phyloP scores from a whole-genome alignment of 441 rosid species.

The Brassica balearica region DNA sequence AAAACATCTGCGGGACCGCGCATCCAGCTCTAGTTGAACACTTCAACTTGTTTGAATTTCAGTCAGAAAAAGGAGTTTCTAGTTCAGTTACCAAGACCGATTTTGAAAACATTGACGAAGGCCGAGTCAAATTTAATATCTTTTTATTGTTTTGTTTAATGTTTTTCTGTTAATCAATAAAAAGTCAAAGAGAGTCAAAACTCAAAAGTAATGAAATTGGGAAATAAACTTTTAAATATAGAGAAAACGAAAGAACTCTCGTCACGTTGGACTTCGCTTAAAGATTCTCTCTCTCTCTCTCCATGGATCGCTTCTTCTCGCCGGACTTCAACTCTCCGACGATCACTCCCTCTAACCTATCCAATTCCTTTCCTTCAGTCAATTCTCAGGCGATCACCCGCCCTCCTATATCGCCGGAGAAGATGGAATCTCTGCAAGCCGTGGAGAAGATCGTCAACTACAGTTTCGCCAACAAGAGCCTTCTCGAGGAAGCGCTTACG shows the following conservation, averaged over 20 bases:
- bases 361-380: background rate
- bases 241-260: background rate
- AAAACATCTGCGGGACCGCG: no score
- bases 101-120: no score
- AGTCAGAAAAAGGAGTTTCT: no score
- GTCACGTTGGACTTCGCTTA: constrained; percentile 18
- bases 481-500: constrained; percentile 68
- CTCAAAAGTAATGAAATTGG: no score
- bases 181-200: no score
- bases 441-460: constrained; percentile 63
- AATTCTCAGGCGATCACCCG: background rate
- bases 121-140: no score
- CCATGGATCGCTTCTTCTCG: constrained; percentile 29
- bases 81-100: no score
- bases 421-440: constrained; percentile 49
- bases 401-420: constrained; percentile 34
- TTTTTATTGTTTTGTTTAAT: no score
- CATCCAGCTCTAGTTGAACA: no score
- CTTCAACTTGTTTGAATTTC: no score
- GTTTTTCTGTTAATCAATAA: no score
- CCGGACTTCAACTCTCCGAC: constrained; percentile 28
- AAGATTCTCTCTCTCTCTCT: constrained; percentile 14
- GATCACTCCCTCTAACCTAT: constrained; percentile 9
- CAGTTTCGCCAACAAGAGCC: constrained; percentile 52
- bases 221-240: background rate